A percentile compares a stretch with the other conserved stretches of the same genome.
Evolutionary conservation across 2,329 filamentous ascomycete species (phyloP).

Genomic region (Aspergillus flavus): DNA sequence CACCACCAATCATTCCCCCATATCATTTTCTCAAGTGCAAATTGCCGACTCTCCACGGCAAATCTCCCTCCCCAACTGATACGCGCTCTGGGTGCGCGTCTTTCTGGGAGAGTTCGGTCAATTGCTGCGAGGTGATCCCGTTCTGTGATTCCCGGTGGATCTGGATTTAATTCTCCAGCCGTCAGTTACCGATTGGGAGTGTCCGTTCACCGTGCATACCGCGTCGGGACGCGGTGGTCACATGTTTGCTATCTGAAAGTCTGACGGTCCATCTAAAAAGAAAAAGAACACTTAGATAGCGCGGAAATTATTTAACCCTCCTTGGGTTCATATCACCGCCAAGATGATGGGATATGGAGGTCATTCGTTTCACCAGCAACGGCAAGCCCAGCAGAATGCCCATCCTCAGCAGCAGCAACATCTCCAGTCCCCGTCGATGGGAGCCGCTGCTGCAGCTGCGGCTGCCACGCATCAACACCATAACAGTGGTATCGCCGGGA

Average conservation of each 20-base stretch:
- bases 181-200: not conserved
- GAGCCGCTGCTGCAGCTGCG: constrained; percentile 15
- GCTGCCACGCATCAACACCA: constrained; percentile 22
- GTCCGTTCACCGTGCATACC: constrained; percentile 2
- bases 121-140: not conserved
- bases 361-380: constrained; percentile 32
- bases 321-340: not conserved
- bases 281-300: not conserved
- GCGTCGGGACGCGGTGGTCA: constrained; percentile 16
- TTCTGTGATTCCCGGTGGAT: not conserved
- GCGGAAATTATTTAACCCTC: not conserved
- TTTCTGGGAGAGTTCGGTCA: not conserved
- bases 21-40: not conserved
- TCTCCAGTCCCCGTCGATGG: constrained; percentile 35
- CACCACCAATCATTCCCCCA: not conserved
- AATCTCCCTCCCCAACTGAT: not conserved
- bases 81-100: not conserved
- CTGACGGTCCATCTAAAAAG: not conserved
- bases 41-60: constrained; percentile 1
- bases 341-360: constrained; percentile 42
- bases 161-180: not conserved
- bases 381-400: constrained; percentile 27
- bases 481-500: constrained; percentile 28
- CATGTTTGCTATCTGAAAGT: constrained; percentile 10
- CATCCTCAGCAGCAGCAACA: constrained; percentile 31